Base-by-base conservation (phyloP, 106 monocot genomes). In the Phalaenopsis equestris region DNA sequence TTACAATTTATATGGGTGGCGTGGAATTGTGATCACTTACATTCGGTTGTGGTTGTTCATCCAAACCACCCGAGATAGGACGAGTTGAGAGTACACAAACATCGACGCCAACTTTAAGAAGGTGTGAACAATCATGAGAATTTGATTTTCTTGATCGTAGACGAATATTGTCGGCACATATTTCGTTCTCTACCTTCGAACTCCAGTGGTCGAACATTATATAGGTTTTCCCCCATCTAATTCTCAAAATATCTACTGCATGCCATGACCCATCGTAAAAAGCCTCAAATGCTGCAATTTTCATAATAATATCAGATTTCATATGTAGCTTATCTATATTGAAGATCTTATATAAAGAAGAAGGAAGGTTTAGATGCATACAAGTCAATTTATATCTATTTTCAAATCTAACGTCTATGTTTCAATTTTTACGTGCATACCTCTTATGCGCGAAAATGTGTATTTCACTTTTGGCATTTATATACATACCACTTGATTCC, bases 261-360 rank as follows among this genome's bases (percentile, higher is more conserved):
- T 86, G 86, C 94, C 94, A 94, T 23, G 90, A 88, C 56, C 94
- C 91, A 79, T 80, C 24, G 77, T 85, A 82, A 82, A 89, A 89
- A 56, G 67, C 87, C 73, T 94, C 93, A 79, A 94, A 94, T 72
- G 93, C 93, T 94, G 87, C 80, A 87, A 80, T 9, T 70, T 39
- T 37, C 39, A 70, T 39, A 30, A 70, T 5, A 70, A 70, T 39
- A 14, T 70, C 70, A 70, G 38, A 70, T 65, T 23, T 70, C 38
- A 39, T 70, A 39, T 70, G 70, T 14, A 14, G 2, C n/a, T 61
- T 70, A 70, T 70, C 38, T 15, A 39, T 70, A 23, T 39, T 38
- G 10, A 70, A 74, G 43, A 74, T 43, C 45, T 42, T 74, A 45
- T 42, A 45, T 45, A 74, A 8, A 43, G 19, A 4, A n/a, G 18